A percentile compares a stretch with the other conserved stretches of the same genome.
These are phyloP conservation scores for Neonectria ditissima DNA, from an alignment of 2,329 filamentous ascomycete genomes.

Conservation along the genomic window DNA sequence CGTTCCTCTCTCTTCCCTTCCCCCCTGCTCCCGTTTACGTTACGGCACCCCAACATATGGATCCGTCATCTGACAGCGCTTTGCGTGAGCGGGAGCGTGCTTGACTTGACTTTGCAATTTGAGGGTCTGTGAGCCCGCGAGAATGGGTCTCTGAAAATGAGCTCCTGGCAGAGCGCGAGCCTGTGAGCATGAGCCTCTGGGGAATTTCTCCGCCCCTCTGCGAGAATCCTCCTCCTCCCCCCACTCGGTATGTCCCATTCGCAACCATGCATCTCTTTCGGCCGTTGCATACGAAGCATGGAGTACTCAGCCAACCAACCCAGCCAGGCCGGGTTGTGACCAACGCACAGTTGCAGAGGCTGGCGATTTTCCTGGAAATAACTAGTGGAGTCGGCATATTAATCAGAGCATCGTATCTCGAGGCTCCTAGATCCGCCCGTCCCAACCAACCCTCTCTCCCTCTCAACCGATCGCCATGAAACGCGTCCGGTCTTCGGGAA, in stretches of 20 bases:
- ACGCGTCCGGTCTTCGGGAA: not conserved
- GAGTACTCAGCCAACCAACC: too few relatives aligned
- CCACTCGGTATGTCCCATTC: conserved; percentile 6
- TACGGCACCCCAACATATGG: not conserved
- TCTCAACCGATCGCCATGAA: not conserved
- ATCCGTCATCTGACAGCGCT: too few relatives aligned
- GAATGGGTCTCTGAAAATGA: conserved; percentile 7
- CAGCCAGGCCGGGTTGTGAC: too few relatives aligned
- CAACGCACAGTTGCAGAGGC: too few relatives aligned
- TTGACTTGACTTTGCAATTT: not conserved
- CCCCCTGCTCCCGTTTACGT: conserved; percentile 4
- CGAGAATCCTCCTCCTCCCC: not conserved
- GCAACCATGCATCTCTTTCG: conserved; percentile 5
- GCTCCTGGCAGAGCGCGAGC: conserved; percentile 4
- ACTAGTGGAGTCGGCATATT: not conserved
- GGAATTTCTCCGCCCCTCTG: not conserved
- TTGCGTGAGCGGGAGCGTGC: too few relatives aligned
- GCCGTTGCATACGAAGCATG: not conserved
- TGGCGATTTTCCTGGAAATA: too few relatives aligned
- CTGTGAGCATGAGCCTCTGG: conserved; percentile 2
- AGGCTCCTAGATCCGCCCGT: not conserved
- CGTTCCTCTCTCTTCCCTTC: not conserved
- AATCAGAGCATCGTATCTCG: not conserved
- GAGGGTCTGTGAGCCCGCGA: conserved; percentile 11
- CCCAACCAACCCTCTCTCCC: not conserved